Conservation (phyloP, 1,284 basidiomycete genomes). For the Sporisorium sorghi region DNA sequence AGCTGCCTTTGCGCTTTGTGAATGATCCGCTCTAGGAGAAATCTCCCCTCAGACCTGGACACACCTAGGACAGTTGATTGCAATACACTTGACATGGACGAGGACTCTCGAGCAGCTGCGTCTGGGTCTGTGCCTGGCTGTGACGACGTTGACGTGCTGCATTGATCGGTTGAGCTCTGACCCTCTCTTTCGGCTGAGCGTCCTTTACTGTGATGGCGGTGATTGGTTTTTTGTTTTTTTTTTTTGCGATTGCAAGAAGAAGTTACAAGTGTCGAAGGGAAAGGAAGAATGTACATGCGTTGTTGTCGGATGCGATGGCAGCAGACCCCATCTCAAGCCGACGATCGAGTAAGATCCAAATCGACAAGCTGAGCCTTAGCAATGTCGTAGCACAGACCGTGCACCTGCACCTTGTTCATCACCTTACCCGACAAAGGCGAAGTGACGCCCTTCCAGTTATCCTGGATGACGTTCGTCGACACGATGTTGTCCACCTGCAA, state of each 20-base stretch:
- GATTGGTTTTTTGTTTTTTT: no score
- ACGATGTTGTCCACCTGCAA: slow-evolving; percentile 80
- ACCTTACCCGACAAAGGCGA: slow-evolving; percentile 62
- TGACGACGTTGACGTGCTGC: not conserved
- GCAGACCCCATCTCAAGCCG: no score
- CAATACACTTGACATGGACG: not conserved
- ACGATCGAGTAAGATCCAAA: slow-evolving; percentile 30
- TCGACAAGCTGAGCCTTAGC: slow-evolving; percentile 54
- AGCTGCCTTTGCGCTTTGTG: slow-evolving; percentile 41
- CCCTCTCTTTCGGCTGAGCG: no score
- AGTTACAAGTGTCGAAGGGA: not conserved
- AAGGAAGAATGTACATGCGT: slow-evolving; percentile 10
- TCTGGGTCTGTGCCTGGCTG: not conserved
- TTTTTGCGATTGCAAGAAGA: slow-evolving; percentile 11
- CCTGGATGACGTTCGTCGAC: slow-evolving; percentile 75
- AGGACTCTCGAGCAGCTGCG: not conserved
- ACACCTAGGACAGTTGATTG: not conserved
- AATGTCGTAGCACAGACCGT: slow-evolving; percentile 64
- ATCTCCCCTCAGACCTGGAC: no score
- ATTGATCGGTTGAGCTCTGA: no score
- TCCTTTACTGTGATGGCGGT: no score
- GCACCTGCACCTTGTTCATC: slow-evolving; percentile 61
- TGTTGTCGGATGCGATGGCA: no score
- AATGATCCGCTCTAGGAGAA: slow-evolving; percentile 26
- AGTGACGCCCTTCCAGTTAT: slow-evolving; percentile 81